phyloP scores from a whole-genome alignment of 2,329 filamentous ascomycete genomes.

The Cladorrhinum sp. region DNA sequence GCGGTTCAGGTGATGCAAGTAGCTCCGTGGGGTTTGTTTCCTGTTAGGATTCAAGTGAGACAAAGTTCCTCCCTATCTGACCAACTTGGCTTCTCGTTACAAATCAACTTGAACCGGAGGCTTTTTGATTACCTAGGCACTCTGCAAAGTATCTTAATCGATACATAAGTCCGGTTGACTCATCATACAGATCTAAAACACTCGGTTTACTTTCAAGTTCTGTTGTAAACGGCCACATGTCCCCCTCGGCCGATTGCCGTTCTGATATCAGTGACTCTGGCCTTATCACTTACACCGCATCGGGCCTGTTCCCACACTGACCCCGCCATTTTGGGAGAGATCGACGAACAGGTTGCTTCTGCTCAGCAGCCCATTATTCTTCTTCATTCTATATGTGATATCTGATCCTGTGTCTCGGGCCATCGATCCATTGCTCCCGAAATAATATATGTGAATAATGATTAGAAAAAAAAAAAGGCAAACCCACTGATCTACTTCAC shows the following conservation, averaged over 20 bases:
- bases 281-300: background rate
- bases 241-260: background rate
- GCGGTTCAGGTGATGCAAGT: constrained; percentile 1
- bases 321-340: background rate
- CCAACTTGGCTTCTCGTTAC: background rate
- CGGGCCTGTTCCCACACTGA: constrained; percentile 5
- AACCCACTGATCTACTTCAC: background rate
- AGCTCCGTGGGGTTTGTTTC: background rate
- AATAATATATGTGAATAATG: background rate
- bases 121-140: background rate
- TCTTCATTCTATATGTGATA: background rate
- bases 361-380: background rate
- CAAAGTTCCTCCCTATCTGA: background rate
- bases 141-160: background rate
- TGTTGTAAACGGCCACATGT: background rate
- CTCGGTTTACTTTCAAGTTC: background rate
- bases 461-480: background rate
- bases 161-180: background rate
- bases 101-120: background rate
- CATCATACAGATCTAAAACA: background rate
- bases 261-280: background rate
- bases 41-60: background rate
- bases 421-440: background rate
- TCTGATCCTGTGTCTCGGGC: background rate
- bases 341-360: background rate